Conservation (phyloP, 75 land plant genomes). For the Cunninghamia lanceolata region DNA sequence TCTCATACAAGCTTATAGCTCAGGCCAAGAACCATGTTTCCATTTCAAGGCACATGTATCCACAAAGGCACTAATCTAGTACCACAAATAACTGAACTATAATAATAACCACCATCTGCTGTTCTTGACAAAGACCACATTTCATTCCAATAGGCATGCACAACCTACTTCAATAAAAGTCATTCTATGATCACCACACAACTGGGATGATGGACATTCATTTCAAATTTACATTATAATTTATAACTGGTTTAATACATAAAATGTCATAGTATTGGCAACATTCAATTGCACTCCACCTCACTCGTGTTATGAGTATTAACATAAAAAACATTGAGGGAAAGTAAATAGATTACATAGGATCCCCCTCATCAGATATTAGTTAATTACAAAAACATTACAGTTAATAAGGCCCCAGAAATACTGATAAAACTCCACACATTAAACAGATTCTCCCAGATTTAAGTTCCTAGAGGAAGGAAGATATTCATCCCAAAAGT, state of each 20-base stretch:
- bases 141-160: neutral
- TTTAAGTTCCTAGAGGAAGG: neutral
- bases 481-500: neutral
- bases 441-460: neutral
- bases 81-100: neutral
- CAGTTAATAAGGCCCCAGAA: neutral
- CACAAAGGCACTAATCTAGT: neutral
- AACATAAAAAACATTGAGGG: neutral
- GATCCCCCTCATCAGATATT: conserved; percentile 5
- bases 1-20: neutral
- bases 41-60: neutral
- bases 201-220: neutral
- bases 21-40: neutral
- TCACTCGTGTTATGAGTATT: neutral
- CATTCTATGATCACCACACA: neutral
- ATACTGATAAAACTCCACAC: neutral
- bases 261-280: neutral
- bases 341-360: neutral
- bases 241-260: neutral
- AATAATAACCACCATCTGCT: neutral
- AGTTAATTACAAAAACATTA: neutral
- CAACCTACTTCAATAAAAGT: neutral
- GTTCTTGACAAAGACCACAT: neutral
- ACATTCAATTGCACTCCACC: neutral
- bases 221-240: neutral